Evolutionary conservation across 768 basidiomycete genomes (phyloP), one percentile per base, ranked within the genome.

Genomic region (Tulasnella calospora): DNA sequence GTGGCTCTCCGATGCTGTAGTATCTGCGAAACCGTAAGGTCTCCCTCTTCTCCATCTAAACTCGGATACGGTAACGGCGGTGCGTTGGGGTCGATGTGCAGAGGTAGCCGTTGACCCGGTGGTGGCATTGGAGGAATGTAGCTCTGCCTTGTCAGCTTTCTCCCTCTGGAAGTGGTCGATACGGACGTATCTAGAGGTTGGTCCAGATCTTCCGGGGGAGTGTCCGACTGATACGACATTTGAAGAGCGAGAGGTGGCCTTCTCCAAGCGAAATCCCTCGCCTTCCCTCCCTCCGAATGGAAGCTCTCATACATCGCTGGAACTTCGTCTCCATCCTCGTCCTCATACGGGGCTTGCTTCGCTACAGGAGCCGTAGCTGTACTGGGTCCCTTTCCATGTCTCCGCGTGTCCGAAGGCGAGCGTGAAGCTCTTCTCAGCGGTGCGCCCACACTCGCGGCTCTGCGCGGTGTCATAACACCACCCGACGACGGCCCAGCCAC

Each of bases 231-330:
- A 9, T 33, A 44, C 3, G 73, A 44, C 73, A 51, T 46, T 41
- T 35, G 36, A 8, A 74, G 55, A 13, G 30, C 19, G 23, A 57
- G 33, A 21, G 55, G 33, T 8, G 74, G 35, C 61, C 51, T 51
- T 46, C 47, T n/a, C 74, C 27, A 21, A 4, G 51, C 74, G 33
- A 57, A 90, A 9, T 85, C 84, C 57, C 86, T 85, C 3, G 88
- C 89, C 27, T 87, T 84, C 76, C 81, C 67, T 51, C 79, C 27
- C 80, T 95, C 95, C 0, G 95, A 95, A 82, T 92, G 88, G 81
- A 93, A 90, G 81, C 93, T 94, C 38, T 92, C 92, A 3, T 89
- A 87, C 83, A 95, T 86, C 8, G 88, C 86, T 33, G 89, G 84
- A 17, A 88, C 86, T 8, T 88, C 86, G 8, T 87, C 86, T 10